Conservation (phyloP, 805 yeast genomes). For the Cyberlindnera samutprakarnensis region DNA sequence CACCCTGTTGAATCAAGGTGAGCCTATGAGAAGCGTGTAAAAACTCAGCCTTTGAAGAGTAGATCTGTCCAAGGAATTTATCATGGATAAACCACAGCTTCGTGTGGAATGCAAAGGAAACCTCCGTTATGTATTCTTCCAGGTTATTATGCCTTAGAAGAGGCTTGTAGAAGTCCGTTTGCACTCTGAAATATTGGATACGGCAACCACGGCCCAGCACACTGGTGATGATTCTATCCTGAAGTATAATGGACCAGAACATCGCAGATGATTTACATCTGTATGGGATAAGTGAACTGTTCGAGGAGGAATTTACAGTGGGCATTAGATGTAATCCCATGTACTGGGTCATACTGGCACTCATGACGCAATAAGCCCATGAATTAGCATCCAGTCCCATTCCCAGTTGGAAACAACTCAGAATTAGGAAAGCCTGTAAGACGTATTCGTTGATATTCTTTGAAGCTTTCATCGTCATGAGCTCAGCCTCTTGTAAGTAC, state of each 20-base stretch:
- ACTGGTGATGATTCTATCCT: slow-evolving; percentile 27
- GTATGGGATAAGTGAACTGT: background rate
- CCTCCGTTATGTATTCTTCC: slow-evolving; percentile 1
- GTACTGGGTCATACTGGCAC: slow-evolving; percentile 24
- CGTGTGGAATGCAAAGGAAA: slow-evolving; percentile 21
- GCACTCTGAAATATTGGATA: slow-evolving; percentile 26
- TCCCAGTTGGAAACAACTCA: slow-evolving; percentile 28
- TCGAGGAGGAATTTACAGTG: background rate
- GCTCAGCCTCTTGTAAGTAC: slow-evolving; percentile 21
- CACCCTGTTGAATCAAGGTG: slow-evolving; percentile 24
- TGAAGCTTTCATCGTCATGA: slow-evolving; percentile 5
- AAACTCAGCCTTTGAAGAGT: slow-evolving; percentile 27
- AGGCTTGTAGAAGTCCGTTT: slow-evolving; percentile 13
- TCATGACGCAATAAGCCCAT: slow-evolving; percentile 28
- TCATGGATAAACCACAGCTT: slow-evolving; percentile 27
- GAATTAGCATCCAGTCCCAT: slow-evolving; percentile 25
- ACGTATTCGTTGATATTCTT: slow-evolving; percentile 18
- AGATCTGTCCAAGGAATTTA: slow-evolving; percentile 25
- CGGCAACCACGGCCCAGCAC: slow-evolving; percentile 28
- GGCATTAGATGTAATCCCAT: slow-evolving; percentile 17
- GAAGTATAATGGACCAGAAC: slow-evolving; percentile 26
- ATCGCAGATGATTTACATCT: slow-evolving; percentile 1
- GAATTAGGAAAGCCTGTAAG: slow-evolving; percentile 22
- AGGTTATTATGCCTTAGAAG: slow-evolving; percentile 6
- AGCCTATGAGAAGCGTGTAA: slow-evolving; percentile 27